Base-by-base conservation (phyloP, 2,329 filamentous ascomycete species). In the Fusarium algeriense region DNA sequence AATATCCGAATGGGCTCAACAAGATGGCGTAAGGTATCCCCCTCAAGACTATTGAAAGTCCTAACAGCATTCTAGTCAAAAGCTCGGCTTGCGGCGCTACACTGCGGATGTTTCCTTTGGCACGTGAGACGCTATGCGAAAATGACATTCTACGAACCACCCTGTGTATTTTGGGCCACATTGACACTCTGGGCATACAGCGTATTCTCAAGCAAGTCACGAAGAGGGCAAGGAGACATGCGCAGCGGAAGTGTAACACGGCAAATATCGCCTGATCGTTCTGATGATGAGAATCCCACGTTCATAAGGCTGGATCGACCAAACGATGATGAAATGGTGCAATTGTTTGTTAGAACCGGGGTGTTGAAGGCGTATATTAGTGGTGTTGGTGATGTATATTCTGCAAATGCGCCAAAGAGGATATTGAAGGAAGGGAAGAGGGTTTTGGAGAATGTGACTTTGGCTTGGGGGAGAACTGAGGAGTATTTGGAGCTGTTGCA, bases 261-360 rank as follows among this genome's bases (percentile, higher is more conserved):
- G 5, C 52, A 64, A 6, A 41, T 32, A 20, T 65, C 64, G 3
- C 61, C 53, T 3, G 64, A 61, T 17, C 34, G 54, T 7, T 63
- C 58, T 0, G 61, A 54, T 1, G 48, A 69, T 7, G 62, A 67
- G 4, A 69, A 40, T 2, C 81, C 83, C 0, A 80, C 77, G 0
- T 84, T 85, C 12, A 86, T 89, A 40, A 83, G 85, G 20, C 78
- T 90, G 0, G 88, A 90, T 60, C 80, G 87, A 13, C 87, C 87
- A 0, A 83, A 83, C 5, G 86, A 89, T 67, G 88, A 89, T 73
- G 87, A 89, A 70, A 81, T 89, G 52, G 86, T 88, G 3, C 87
- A 89, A 70, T 77, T 85, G 3, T 89, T 87, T 73, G 86, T 89
- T 1, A 80, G 83, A 14, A 79, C 83, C 19, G 87, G 87, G 0